These are phyloP conservation scores for Pyrus hybrid DNA, from an alignment of 331 rosid genomes.

Conservation along the genomic window DNA sequence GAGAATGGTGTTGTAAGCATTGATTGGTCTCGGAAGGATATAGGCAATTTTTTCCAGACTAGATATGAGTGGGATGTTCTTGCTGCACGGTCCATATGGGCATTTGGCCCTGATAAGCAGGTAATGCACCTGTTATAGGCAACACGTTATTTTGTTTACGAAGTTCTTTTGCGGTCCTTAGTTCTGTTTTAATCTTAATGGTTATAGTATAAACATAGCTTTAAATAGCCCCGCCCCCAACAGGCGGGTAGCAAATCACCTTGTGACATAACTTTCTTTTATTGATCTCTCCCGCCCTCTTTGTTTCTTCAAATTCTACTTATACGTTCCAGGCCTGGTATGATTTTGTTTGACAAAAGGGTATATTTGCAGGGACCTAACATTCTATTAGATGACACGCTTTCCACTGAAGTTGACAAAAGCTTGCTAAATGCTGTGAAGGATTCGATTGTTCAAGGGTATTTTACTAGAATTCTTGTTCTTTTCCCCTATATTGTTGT, in stretches of 20 bases:
- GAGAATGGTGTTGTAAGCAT: slow-evolving; percentile 58
- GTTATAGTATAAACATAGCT: neutral
- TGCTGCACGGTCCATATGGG: slow-evolving; percentile 97
- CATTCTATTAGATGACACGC: slow-evolving; percentile 88
- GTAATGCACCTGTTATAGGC: slow-evolving; percentile 21
- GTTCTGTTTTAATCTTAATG: neutral
- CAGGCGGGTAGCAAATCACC: neutral
- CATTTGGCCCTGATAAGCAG: slow-evolving; percentile 99
- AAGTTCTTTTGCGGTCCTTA: neutral
- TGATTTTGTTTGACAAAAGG: slow-evolving; percentile 28
- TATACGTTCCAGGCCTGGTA: neutral
- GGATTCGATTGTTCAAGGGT: slow-evolving; percentile 99
- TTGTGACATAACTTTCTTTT: neutral
- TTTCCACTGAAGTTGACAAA: slow-evolving; percentile 93
- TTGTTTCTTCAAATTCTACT: neutral
- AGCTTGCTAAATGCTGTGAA: slow-evolving; percentile 80
- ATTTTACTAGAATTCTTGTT: slow-evolving; percentile 5
- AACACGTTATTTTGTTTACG: neutral
- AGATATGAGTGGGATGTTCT: slow-evolving; percentile 95
- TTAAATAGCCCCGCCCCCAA: neutral
- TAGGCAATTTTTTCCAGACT: slow-evolving; percentile 93
- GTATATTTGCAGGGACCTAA: slow-evolving; percentile 74
- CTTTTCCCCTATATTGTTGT: neutral
- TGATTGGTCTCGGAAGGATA: slow-evolving; percentile 85
- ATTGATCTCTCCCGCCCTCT: neutral